A percentile compares a stretch with the other conserved stretches of the same genome.
Conservation (phyloP, 345 rosid species). For the Ceriops decandra region DNA sequence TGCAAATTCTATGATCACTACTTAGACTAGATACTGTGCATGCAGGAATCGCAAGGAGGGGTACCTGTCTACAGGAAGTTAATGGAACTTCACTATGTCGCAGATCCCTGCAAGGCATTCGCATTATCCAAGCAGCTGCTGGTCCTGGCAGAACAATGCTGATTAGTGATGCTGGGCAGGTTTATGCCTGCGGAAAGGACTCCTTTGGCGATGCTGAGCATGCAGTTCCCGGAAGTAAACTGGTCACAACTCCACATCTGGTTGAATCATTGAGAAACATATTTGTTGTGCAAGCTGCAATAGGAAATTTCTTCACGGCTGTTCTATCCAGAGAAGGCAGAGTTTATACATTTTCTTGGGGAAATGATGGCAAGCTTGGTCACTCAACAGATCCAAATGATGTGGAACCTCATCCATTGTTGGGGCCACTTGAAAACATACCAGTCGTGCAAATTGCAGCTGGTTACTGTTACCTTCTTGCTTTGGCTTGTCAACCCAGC, state of each 20-base stretch:
- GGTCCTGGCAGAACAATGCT: constrained; percentile 91
- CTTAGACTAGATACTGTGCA: constrained; percentile 28
- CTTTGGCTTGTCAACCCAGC: constrained; percentile 77
- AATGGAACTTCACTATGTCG: constrained; percentile 55
- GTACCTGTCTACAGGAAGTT: constrained; percentile 28
- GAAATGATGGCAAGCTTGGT: constrained; percentile 68
- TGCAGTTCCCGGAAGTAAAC: constrained; percentile 55
- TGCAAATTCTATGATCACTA: constrained; percentile 34
- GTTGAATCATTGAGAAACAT: constrained; percentile 77
- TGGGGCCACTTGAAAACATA: constrained; percentile 80
- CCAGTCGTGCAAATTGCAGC: constrained; percentile 91
- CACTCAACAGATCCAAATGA: constrained; percentile 73
- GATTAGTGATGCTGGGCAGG: constrained; percentile 85
- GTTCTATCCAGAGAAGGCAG: constrained; percentile 90
- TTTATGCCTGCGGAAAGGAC: constrained; percentile 82
- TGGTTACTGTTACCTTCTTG: constrained; percentile 94
- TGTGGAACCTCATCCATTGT: constrained; percentile 69
- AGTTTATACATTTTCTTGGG: constrained; percentile 95
- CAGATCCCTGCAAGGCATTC: constrained; percentile 90
- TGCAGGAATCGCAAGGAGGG: constrained; percentile 25
- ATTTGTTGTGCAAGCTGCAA: constrained; percentile 86
- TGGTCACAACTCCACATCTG: constrained; percentile 63
- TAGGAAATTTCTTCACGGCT: constrained; percentile 89
- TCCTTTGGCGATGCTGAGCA: constrained; percentile 62
- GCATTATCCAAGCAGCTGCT: constrained; percentile 87